Conservation (phyloP, 2,329 filamentous ascomycete genomes). For the Coniochaeta ligniaria region DNA sequence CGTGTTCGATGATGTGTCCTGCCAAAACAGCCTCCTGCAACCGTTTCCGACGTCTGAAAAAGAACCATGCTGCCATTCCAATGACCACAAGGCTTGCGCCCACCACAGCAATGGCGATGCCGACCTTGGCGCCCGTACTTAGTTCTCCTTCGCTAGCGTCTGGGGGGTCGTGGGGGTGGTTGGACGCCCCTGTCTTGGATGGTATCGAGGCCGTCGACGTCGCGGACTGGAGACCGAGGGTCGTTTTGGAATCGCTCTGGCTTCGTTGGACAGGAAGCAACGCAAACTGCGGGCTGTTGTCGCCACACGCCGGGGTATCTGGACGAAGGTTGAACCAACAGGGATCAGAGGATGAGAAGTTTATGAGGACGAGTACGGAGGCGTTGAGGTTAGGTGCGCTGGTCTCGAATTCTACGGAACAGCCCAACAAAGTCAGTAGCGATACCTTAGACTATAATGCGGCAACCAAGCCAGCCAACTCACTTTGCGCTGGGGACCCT, state of each 20-base stretch:
- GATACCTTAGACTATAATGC: background rate
- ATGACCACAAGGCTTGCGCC: slow-evolving; percentile 10
- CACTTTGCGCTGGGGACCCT: slow-evolving; percentile 11
- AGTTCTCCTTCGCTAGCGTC: slow-evolving; percentile 8
- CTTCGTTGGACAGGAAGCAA: slow-evolving; percentile 7
- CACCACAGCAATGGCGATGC: slow-evolving; percentile 13
- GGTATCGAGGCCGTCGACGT: background rate
- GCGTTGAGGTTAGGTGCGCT: slow-evolving; percentile 12
- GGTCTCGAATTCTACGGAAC: slow-evolving; percentile 10
- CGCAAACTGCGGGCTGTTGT: slow-evolving; percentile 10
- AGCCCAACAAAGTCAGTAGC: background rate
- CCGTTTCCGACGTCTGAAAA: slow-evolving; percentile 13
- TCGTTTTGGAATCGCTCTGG: slow-evolving; percentile 1
- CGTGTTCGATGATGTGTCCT: slow-evolving; percentile 7
- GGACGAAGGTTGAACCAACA: slow-evolving; percentile 17
- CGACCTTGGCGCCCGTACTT: slow-evolving; percentile 14
- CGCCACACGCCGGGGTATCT: slow-evolving; percentile 10
- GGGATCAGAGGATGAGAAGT: slow-evolving; percentile 12
- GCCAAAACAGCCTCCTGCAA: slow-evolving; percentile 7
- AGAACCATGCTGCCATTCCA: slow-evolving; percentile 16
- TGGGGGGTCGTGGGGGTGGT: background rate
- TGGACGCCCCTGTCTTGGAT: background rate
- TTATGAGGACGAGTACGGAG: slow-evolving; percentile 11
- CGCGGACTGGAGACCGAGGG: slow-evolving; percentile 1
- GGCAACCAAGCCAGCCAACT: slow-evolving; percentile 7